These are phyloP conservation scores for Aspergillus phoenicis DNA, from an alignment of 2,329 filamentous ascomycete genomes.

Conservation along the genomic window DNA sequence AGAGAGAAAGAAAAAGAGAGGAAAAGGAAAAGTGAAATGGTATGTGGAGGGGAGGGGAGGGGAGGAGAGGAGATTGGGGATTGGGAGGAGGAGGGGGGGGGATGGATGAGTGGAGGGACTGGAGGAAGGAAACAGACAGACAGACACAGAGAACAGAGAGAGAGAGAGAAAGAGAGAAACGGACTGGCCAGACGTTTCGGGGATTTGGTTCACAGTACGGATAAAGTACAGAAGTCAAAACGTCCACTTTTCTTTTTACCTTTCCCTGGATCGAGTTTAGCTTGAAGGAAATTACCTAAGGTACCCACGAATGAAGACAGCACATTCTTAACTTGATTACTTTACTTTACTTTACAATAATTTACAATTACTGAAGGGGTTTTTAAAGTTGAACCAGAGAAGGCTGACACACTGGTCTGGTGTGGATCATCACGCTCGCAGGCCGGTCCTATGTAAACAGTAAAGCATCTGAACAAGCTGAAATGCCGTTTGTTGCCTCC, in stretches of 20 bases:
- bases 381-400: no score
- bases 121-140: slow-evolving; percentile 10
- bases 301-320: slow-evolving; percentile 15
- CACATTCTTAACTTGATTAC: background rate
- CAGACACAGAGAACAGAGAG: slow-evolving; percentile 7
- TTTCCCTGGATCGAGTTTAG: slow-evolving; percentile 13
- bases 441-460: slow-evolving; percentile 2
- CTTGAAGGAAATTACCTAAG: slow-evolving; percentile 14
- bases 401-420: slow-evolving; percentile 15
- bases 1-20: slow-evolving; percentile 3
- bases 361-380: no score
- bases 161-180: background rate
- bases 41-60: background rate
- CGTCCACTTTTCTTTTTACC: background rate
- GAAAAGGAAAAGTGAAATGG: background rate
- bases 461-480: background rate
- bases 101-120: background rate
- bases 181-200: background rate
- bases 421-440: slow-evolving; percentile 15
- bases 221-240: no score
- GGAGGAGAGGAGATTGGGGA: background rate
- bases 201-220: slow-evolving; percentile 2
- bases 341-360: no score
- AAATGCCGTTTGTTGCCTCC: no score
- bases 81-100: background rate